Evolutionary conservation across 306 rosid species (phyloP).

Genomic region (Chamaecrista fasciculata): DNA sequence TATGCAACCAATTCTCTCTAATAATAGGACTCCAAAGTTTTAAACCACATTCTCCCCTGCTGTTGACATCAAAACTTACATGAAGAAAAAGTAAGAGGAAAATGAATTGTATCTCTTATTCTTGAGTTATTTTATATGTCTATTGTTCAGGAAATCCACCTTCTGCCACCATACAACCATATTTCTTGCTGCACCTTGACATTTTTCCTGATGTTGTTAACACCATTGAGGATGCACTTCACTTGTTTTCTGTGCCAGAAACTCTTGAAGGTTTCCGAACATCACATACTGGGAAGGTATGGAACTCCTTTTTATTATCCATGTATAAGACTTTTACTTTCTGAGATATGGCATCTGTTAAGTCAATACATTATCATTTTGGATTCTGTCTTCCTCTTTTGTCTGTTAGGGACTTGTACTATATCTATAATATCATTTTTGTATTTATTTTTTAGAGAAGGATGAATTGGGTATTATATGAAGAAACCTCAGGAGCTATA

Average conservation of each 20-base stretch:
- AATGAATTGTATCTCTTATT: neutral
- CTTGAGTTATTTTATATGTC: neutral
- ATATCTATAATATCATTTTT: neutral
- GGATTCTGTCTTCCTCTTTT: neutral
- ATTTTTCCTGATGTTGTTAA: slow-evolving; percentile 69
- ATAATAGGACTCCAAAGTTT: neutral
- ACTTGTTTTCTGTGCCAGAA: slow-evolving; percentile 84
- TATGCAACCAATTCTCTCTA: neutral
- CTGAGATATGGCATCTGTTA: neutral
- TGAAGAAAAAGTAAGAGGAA: neutral
- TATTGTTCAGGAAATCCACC: slow-evolving; percentile 38
- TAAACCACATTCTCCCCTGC: neutral
- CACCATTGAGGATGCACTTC: slow-evolving; percentile 84
- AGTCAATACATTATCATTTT: neutral
- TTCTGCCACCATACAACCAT: slow-evolving; percentile 86
- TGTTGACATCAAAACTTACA: neutral
- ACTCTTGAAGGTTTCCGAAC: slow-evolving; percentile 88
- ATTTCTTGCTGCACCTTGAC: slow-evolving; percentile 85
- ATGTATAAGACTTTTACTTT: neutral
- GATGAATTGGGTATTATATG: neutral
- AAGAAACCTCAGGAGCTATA: neutral
- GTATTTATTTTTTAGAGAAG: neutral
- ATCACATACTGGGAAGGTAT: slow-evolving; percentile 78
- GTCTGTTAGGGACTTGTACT: neutral
- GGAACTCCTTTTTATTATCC: neutral